These are phyloP conservation scores for Coniochaeta sp. DNA, from an alignment of 2,329 filamentous ascomycete species.

Conservation along the genomic window DNA sequence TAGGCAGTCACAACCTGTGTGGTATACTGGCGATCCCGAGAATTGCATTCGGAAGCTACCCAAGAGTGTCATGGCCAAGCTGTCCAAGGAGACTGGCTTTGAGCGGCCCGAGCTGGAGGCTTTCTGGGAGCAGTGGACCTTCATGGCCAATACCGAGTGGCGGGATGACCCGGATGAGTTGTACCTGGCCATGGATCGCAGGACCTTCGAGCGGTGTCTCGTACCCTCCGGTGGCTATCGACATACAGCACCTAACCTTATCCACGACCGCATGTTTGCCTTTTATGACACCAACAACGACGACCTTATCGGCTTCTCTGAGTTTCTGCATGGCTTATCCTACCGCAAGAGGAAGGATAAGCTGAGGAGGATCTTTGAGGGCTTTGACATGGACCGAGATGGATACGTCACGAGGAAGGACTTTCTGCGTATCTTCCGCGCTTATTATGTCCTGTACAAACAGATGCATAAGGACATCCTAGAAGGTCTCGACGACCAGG, in stretches of 20 bases:
- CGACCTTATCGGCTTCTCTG: constrained; percentile 82
- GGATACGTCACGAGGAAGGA: constrained; percentile 80
- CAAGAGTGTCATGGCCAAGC: constrained; percentile 56
- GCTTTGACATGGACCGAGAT: constrained; percentile 85
- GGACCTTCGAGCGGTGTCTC: constrained; percentile 86
- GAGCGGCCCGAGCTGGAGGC: constrained; percentile 86
- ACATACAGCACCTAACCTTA: constrained; percentile 74
- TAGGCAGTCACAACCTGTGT: constrained; percentile 71
- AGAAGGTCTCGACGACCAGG: constrained; percentile 69
- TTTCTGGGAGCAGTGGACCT: constrained; percentile 94
- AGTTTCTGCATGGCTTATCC: constrained; percentile 80
- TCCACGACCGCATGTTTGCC: constrained; percentile 93
- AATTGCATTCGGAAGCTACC: constrained; percentile 61
- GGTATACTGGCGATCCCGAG: constrained; percentile 83
- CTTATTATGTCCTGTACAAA: constrained; percentile 85
- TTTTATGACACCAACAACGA: constrained; percentile 93
- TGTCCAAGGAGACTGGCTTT: constrained; percentile 67
- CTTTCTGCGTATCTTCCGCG: constrained; percentile 84
- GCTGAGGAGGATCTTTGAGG: constrained; percentile 69
- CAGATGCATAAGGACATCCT: constrained; percentile 82
- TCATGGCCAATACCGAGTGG: constrained; percentile 83
- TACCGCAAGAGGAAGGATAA: constrained; percentile 62
- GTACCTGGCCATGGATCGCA: constrained; percentile 78
- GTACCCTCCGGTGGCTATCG: constrained; percentile 76
- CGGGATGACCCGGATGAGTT: constrained; percentile 71